Percentiles rank a stretch among this genome's conserved stretches.
Conservation (phyloP, 306 rosid species). For the Mucuna pruriens region DNA sequence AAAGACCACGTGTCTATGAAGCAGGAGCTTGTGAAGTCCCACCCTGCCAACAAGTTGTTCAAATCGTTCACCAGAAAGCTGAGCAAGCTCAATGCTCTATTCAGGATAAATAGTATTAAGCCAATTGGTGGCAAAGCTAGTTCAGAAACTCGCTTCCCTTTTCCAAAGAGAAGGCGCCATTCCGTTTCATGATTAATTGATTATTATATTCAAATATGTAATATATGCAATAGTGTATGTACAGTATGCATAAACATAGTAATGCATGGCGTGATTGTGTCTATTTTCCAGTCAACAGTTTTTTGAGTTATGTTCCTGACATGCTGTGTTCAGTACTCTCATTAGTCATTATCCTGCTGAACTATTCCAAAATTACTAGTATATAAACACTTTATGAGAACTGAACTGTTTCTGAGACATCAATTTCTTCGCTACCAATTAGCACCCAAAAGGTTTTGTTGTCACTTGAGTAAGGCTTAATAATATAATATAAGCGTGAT, state of each 20-base stretch:
- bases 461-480: not conserved
- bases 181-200: slow-evolving; percentile 89
- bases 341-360: not conserved
- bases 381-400: not conserved
- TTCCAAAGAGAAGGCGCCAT: slow-evolving; percentile 92
- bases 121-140: slow-evolving; percentile 47
- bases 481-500: not conserved
- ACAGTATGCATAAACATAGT: slow-evolving; percentile 6
- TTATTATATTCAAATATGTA: slow-evolving; percentile 40
- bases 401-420: not conserved
- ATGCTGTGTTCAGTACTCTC: not conserved
- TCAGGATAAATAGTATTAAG: slow-evolving; percentile 69
- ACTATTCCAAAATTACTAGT: slow-evolving; percentile 15
- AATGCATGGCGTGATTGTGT: slow-evolving; percentile 47
- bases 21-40: slow-evolving; percentile 87
- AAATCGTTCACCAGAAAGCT: slow-evolving; percentile 80
- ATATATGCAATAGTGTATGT: slow-evolving; percentile 42
- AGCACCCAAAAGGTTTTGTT: not conserved
- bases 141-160: slow-evolving; percentile 78
- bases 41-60: slow-evolving; percentile 79
- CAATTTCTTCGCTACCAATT: not conserved
- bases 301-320: slow-evolving; percentile 34
- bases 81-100: slow-evolving; percentile 73
- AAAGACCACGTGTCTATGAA: slow-evolving; percentile 95
- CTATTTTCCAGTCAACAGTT: slow-evolving; percentile 43